A percentile compares a stretch with the other conserved stretches of the same genome.
These are phyloP conservation scores for Salix brachista DNA, from an alignment of 345 rosid species.

Conservation along the genomic window DNA sequence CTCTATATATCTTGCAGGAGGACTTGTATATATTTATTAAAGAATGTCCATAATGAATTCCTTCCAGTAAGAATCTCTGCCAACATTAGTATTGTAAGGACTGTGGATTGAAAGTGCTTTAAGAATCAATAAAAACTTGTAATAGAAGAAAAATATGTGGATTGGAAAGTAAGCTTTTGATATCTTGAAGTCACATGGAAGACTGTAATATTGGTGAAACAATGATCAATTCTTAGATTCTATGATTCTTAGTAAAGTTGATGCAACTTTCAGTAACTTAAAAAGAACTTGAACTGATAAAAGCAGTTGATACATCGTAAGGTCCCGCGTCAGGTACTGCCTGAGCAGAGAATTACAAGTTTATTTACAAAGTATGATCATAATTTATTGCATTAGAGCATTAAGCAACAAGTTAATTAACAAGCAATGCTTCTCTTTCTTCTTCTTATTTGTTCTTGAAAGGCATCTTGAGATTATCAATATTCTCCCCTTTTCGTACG, in stretches of 20 bases:
- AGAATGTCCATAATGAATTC: not conserved
- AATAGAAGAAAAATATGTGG: slow-evolving; percentile 9
- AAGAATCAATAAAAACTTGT: not conserved
- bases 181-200: slow-evolving; percentile 21
- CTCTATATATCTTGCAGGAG: no score
- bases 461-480: not conserved
- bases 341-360: not conserved
- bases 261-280: not conserved
- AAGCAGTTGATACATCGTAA: not conserved
- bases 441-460: not conserved
- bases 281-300: not conserved
- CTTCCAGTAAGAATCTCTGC: slow-evolving; percentile 6
- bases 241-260: slow-evolving; percentile 14
- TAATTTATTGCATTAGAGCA: not conserved
- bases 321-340: not conserved
- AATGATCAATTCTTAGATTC: slow-evolving; percentile 24
- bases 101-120: slow-evolving; percentile 6
- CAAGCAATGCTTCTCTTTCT: not conserved
- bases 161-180: slow-evolving; percentile 10
- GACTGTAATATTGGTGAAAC: not conserved
- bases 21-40: no score
- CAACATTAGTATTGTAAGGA: slow-evolving; percentile 1
- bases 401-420: not conserved
- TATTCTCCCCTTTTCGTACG: not conserved
- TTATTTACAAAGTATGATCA: not conserved